A percentile compares a stretch with the other conserved stretches of the same genome.
These are phyloP conservation scores for Schizothecium vesticola DNA, from an alignment of 495 filamentous ascomycete genomes.

Conservation along the genomic window DNA sequence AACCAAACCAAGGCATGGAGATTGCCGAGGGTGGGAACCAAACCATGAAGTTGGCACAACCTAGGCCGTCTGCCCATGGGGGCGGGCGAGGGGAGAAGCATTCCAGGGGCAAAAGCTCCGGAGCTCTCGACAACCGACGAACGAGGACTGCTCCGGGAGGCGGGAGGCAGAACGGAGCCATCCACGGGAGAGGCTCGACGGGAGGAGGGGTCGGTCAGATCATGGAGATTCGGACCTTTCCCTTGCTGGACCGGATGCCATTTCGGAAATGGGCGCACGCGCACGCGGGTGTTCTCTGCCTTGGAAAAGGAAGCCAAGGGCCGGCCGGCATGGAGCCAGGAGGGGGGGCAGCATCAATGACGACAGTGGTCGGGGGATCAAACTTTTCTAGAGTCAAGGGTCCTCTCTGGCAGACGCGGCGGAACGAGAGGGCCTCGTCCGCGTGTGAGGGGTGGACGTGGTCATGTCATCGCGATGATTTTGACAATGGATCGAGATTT, in stretches of 20 bases:
- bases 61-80: too few relatives aligned
- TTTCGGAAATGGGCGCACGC: neutral
- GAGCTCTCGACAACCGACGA: neutral
- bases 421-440: neutral
- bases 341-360: neutral
- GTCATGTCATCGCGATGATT: conserved; percentile 16
- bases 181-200: neutral
- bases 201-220: neutral
- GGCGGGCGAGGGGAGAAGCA: neutral
- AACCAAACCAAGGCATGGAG: neutral
- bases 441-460: neutral
- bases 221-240: neutral
- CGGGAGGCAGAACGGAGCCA: neutral
- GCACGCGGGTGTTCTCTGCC: neutral
- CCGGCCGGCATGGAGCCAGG: neutral
- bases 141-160: neutral
- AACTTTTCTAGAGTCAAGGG: neutral
- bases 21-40: neutral
- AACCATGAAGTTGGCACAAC: neutral
- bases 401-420: neutral
- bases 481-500: conserved; percentile 24
- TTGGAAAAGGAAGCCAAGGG: neutral
- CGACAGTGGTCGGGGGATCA: neutral
- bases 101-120: conserved; percentile 13
- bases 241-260: neutral